Evolutionary conservation across 2,329 filamentous ascomycete genomes (phyloP).

Genomic region (Sporothrix humicola): DNA sequence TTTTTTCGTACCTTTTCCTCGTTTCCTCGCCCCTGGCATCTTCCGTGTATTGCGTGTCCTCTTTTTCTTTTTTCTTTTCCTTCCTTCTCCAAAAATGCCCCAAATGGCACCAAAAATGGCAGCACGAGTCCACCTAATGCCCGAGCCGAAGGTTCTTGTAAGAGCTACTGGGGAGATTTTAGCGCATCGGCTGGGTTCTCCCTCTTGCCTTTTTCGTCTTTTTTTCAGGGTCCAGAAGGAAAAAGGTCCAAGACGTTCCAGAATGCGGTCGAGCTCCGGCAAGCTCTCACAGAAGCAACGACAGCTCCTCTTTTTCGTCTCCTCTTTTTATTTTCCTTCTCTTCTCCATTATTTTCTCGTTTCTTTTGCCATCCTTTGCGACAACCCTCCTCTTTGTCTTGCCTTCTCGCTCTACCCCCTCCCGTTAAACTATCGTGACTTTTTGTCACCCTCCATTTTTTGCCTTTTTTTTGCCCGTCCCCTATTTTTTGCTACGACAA

Average conservation of each 20-base stretch:
- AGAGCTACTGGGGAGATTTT: slow-evolving; percentile 1
- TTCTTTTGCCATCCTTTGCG: neutral
- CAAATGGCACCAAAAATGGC: slow-evolving; percentile 12
- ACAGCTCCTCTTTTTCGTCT: slow-evolving; percentile 16
- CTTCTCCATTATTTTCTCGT: neutral
- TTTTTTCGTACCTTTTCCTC: slow-evolving; percentile 14
- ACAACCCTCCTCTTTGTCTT: slow-evolving; percentile 8
- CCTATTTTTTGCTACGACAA: slow-evolving; percentile 25
- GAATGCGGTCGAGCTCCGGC: slow-evolving; percentile 5
- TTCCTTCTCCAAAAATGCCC: slow-evolving; percentile 14
- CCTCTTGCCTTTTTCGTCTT: neutral
- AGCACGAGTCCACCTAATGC: slow-evolving; percentile 3
- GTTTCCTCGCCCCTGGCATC: slow-evolving; percentile 8
- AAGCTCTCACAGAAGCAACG: neutral
- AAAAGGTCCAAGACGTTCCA: slow-evolving; percentile 21
- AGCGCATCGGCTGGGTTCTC: neutral
- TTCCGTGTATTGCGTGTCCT: slow-evolving; percentile 18
- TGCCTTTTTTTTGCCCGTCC: neutral
- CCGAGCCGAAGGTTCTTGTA: neutral
- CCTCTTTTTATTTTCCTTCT: neutral
- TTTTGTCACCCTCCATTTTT: neutral
- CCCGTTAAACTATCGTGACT: slow-evolving; percentile 22
- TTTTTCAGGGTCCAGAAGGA: neutral
- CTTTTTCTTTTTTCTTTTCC: neutral
- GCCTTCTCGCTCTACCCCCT: neutral